Base-by-base conservation (phyloP, 176 grass and related monocot genomes). In the Triticum urartu region DNA sequence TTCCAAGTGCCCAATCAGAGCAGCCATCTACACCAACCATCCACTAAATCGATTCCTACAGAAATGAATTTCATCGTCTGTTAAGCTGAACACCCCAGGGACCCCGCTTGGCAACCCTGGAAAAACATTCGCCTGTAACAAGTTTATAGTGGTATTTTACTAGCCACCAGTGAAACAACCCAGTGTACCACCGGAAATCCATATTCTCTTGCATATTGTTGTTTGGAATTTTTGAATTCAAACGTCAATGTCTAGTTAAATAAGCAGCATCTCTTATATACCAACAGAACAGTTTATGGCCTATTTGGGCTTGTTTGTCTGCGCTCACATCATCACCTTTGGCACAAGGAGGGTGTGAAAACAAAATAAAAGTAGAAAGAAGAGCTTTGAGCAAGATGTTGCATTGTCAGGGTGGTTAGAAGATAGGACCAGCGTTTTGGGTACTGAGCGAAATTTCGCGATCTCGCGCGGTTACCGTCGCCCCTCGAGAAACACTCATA, bases 291-390 rank as follows among this genome's bases (percentile, higher is more conserved):
- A 26, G 26, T 26, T 26, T 26, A 26, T 26, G 26, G 26, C 26
- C 26, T 26, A 26, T 26, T 26, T 26, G 26, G 26, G 26, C 26
- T 26, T 26, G 26, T 26, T 26, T 26, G 26, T 26, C 26, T 26
- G 26, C 26, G 26, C 26, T 26, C 26, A 26, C 80, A 39, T 92
- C 92, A 86, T 75, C 88, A 79, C 83, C 80, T 75, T 52, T 86
- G 34, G 82, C 78, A 71, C 77, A 78, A 79, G 87, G 69, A 88
- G 88, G 15, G 52, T 65, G 84, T 34, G 80, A 52, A 78, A 91
- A 77, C 14, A 93, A 83, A 77, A 89, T 18, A 36, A 33, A 71
- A 58, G 70, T 20, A 50, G 72, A 79, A 86, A 92, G 36, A 64
- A 78, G 59, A n/a, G 47, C 83, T 85, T 85, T 32, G 34, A 84